Percentiles rank a stretch among this genome's conserved stretches.
Conservation (phyloP, 2,329 filamentous ascomycete genomes). For the Raffaelea ambrosiae region DNA sequence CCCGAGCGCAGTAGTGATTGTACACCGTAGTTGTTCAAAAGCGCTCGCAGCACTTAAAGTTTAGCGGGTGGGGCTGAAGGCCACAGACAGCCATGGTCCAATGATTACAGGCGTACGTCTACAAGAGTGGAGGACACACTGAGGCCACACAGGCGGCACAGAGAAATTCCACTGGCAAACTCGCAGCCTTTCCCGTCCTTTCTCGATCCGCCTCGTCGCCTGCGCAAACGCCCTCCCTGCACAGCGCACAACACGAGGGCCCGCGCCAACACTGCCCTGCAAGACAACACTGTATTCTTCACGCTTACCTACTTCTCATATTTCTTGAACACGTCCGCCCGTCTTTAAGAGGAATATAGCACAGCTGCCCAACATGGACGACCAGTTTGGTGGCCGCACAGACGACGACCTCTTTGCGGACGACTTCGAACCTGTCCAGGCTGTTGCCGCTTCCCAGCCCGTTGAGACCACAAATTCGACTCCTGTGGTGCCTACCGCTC, state of each 20-base stretch:
- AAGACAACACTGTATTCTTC: no score
- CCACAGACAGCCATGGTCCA: not conserved
- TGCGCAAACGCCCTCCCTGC: no score
- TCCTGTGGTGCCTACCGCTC: not conserved
- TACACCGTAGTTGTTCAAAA: no score
- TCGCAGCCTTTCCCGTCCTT: not conserved
- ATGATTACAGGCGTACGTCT: not conserved
- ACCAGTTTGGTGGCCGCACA: conserved; percentile 52
- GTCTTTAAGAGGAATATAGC: no score
- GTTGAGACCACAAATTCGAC: not conserved
- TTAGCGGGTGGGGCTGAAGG: not conserved
- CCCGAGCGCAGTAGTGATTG: no score
- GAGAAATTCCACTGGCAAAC: not conserved
- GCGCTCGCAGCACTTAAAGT: not conserved
- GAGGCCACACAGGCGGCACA: not conserved
- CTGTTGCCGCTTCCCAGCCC: conserved; percentile 1
- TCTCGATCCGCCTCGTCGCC: no score
- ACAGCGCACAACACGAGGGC: no score
- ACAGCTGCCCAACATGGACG: conserved; percentile 40
- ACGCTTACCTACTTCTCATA: no score
- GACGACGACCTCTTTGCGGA: conserved; percentile 56
- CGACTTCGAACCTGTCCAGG: conserved; percentile 47
- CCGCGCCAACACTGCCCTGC: no score
- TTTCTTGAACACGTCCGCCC: no score
- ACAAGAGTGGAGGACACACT: no score